phyloP scores from a whole-genome alignment of 805 yeast genomes.

The Phaffomyces antillensis region DNA sequence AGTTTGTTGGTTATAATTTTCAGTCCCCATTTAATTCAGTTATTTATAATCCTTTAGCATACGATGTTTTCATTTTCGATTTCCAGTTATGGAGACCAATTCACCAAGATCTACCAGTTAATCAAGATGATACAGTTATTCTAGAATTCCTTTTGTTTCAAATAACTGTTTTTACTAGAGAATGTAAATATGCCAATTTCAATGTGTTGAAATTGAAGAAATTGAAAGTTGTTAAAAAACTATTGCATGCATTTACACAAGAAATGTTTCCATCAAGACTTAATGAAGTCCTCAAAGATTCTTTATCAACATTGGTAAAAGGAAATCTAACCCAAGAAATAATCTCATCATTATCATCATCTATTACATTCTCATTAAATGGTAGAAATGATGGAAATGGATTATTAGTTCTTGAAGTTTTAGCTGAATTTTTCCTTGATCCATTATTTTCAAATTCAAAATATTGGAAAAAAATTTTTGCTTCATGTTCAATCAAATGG shows the following conservation, averaged over 20 bases:
- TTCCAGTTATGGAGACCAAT: conserved; percentile 48
- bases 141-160: conserved; percentile 51
- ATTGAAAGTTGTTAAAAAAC: conserved; percentile 38
- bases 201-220: conserved; percentile 48
- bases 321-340: conserved; percentile 48
- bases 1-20: conserved; percentile 50
- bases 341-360: conserved; percentile 45
- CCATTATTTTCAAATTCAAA: conserved; percentile 33
- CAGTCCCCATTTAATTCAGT: conserved; percentile 47
- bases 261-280: conserved; percentile 24
- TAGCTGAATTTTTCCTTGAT: conserved; percentile 27
- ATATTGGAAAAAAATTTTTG: conserved; percentile 39
- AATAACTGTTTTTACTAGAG: conserved; percentile 45
- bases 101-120: conserved; percentile 5
- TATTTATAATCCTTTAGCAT: conserved; percentile 49
- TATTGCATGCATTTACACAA: conserved; percentile 23
- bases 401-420: conserved; percentile 25
- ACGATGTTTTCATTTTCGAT: conserved; percentile 52
- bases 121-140: conserved; percentile 31
- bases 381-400: conserved; percentile 22
- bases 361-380: conserved; percentile 41
- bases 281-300: conserved; percentile 30
- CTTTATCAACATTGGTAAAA: conserved; percentile 34
- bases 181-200: conserved; percentile 41
- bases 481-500: conserved; percentile 62